Evolutionary conservation across 148 eudicot species (phyloP).

Genomic region (Fagopyrum esculentum): DNA sequence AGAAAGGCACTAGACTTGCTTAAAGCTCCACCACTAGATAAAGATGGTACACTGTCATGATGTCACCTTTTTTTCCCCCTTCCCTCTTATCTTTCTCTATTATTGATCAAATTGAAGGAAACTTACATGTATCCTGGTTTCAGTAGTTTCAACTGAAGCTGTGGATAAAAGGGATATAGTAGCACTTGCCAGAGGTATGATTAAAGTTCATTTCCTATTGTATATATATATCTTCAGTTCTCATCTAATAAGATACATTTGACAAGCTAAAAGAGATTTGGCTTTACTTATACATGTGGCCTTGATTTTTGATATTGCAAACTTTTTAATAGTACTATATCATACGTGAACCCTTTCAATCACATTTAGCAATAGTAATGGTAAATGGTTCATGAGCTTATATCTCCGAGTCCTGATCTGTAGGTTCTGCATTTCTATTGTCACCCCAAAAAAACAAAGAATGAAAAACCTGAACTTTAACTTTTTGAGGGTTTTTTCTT

Average conservation of each 20-base stretch:
- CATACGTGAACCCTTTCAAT: neutral
- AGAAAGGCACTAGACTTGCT: slow-evolving; percentile 72
- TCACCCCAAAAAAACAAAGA: too few species aligned
- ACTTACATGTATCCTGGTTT: neutral
- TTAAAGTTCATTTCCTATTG: neutral
- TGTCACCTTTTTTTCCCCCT: neutral
- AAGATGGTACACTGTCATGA: slow-evolving; percentile 29
- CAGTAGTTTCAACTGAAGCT: slow-evolving; percentile 32
- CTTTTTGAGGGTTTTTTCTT: too few species aligned
- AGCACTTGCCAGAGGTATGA: slow-evolving; percentile 83
- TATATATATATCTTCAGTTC: too few species aligned
- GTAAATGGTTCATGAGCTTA: neutral
- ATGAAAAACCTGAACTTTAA: too few species aligned
- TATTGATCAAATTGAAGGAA: neutral
- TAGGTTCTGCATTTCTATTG: too few species aligned
- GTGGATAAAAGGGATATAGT: slow-evolving; percentile 51
- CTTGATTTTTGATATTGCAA: neutral
- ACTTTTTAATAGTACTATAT: too few species aligned
- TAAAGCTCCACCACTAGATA: slow-evolving; percentile 67
- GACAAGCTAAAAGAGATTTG: neutral
- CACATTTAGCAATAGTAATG: neutral
- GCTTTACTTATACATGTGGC: neutral
- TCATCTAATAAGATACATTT: neutral
- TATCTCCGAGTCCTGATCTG: too few species aligned
- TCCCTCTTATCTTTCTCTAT: neutral